Conservation (phyloP, 306 rosid species). For the Geum urbanum region DNA sequence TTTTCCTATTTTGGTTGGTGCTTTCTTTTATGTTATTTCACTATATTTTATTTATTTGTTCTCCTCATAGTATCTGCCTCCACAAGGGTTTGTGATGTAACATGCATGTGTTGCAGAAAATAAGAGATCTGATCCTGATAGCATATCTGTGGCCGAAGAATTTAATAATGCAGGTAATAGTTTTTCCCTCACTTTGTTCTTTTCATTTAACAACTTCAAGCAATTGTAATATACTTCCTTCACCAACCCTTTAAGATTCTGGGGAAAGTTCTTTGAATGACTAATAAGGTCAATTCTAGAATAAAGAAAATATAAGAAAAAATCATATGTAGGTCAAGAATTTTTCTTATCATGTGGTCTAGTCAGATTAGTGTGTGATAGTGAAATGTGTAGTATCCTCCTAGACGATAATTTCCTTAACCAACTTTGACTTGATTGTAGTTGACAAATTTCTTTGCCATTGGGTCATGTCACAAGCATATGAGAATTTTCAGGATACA, state of each 20-base stretch:
- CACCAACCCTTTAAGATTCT: background rate
- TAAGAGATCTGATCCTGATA: constrained; percentile 62
- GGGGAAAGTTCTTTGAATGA: background rate
- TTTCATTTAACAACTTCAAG: constrained; percentile 11
- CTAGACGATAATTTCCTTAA: background rate
- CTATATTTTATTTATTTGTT: constrained; percentile 21
- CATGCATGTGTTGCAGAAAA: constrained; percentile 49
- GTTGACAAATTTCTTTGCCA: background rate
- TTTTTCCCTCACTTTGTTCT: constrained; percentile 12
- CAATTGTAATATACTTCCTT: constrained; percentile 9
- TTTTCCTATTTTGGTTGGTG: constrained; percentile 75
- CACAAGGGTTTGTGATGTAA: constrained; percentile 6
- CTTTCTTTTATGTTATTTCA: constrained; percentile 11
- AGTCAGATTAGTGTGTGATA: background rate
- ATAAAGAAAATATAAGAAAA: background rate
- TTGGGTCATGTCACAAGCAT: background rate
- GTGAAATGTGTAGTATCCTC: background rate
- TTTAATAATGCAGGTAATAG: constrained; percentile 61
- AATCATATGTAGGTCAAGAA: background rate
- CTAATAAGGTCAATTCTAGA: background rate
- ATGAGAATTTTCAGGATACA: background rate
- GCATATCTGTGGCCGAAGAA: constrained; percentile 41
- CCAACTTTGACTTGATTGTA: too few species aligned
- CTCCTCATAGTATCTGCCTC: constrained; percentile 6
- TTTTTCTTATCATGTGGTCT: background rate